These are phyloP conservation scores for Fusarium coicis DNA, from an alignment of 2,329 filamentous ascomycete species.

Conservation along the genomic window DNA sequence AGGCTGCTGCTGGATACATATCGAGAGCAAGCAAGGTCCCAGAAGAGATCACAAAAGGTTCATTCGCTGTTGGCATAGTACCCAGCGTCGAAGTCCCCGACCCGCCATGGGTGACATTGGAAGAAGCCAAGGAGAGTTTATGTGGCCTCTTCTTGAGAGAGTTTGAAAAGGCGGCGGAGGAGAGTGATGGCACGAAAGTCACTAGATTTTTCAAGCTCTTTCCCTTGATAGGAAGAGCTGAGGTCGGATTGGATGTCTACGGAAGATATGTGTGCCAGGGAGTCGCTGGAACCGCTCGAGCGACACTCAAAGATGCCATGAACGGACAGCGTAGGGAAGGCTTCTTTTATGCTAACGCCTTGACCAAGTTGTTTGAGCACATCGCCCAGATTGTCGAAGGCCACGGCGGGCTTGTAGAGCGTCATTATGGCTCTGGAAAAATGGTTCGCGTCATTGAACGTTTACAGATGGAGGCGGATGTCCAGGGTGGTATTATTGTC, in stretches of 20 bases:
- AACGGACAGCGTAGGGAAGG: slow-evolving; percentile 70
- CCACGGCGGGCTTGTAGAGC: slow-evolving; percentile 89
- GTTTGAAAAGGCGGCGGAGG: slow-evolving; percentile 90
- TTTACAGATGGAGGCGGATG: slow-evolving; percentile 92
- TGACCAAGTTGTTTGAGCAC: slow-evolving; percentile 95
- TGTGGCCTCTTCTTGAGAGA: slow-evolving; percentile 92
- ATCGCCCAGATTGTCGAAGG: slow-evolving; percentile 96
- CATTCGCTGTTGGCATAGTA: slow-evolving; percentile 91
- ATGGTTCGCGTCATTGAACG: slow-evolving; percentile 96
- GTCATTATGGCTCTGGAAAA: slow-evolving; percentile 90
- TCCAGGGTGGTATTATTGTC: slow-evolving; percentile 94
- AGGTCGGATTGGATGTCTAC: slow-evolving; percentile 93
- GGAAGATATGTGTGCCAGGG: slow-evolving; percentile 96
- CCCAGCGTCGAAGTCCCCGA: slow-evolving; percentile 97
- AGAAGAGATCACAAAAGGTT: slow-evolving; percentile 79
- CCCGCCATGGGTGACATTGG: slow-evolving; percentile 84
- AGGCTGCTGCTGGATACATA: slow-evolving; percentile 91
- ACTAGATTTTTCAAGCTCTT: slow-evolving; percentile 99
- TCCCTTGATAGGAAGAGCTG: slow-evolving; percentile 87
- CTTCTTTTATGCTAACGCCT: slow-evolving; percentile 89
- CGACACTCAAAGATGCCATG: slow-evolving; percentile 77
- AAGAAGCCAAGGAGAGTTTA: slow-evolving; percentile 87
- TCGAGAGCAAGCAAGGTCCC: slow-evolving; percentile 85
- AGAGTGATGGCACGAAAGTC: slow-evolving; percentile 88
- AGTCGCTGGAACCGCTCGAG: slow-evolving; percentile 84